Conservation (phyloP, 139 green algal genomes). For the Picocystis salinarum region DNA sequence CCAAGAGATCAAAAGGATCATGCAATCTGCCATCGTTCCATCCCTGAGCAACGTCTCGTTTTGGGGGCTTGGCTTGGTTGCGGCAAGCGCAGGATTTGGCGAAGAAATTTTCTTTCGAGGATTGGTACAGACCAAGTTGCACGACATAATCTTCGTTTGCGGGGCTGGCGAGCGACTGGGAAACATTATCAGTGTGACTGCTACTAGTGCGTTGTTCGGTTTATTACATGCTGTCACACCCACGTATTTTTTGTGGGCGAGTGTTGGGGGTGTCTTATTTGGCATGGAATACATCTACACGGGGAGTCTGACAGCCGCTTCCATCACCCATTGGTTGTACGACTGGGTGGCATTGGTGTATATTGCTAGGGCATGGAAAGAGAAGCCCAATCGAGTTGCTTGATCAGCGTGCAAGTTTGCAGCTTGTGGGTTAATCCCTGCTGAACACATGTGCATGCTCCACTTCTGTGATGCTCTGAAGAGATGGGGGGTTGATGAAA, state of each 20-base stretch:
- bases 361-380: no score
- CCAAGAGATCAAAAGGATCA: background rate
- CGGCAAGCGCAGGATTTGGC: conserved; percentile 5
- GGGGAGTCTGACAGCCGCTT: conserved; percentile 4
- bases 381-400: no score
- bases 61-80: background rate
- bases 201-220: conserved; percentile 5
- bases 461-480: no score
- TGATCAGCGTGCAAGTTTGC: no score
- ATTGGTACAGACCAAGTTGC: conserved; percentile 7
- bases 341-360: conserved; percentile 9
- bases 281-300: conserved; percentile 4
- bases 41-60: background rate
- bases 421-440: no score
- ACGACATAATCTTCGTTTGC: background rate
- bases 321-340: conserved; percentile 9
- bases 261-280: conserved; percentile 2
- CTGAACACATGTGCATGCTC: no score
- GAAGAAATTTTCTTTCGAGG: conserved; percentile 10
- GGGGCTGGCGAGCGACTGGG: background rate
- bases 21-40: background rate
- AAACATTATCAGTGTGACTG: background rate
- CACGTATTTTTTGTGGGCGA: conserved; percentile 8
- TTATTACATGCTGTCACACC: conserved; percentile 9
- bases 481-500: no score